Evolutionary conservation across 2,329 filamentous ascomycete species (phyloP).

Genomic region (Penicillium sp.): DNA sequence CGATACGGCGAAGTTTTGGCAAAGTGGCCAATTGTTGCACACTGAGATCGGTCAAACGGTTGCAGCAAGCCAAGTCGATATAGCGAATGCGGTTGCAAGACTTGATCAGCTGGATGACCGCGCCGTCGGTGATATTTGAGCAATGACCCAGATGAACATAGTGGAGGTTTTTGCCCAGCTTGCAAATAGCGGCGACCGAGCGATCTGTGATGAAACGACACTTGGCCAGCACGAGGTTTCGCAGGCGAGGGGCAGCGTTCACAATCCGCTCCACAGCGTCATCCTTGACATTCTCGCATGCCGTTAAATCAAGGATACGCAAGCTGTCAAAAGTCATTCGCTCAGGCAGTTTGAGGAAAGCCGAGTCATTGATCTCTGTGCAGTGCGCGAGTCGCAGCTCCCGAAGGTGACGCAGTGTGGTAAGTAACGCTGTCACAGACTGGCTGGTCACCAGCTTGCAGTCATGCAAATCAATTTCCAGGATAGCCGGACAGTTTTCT

Average conservation of each 20-base stretch:
- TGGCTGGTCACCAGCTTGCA: slow-evolving; percentile 79
- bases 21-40: slow-evolving; percentile 80
- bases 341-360: slow-evolving; percentile 76
- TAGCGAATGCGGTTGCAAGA: slow-evolving; percentile 92
- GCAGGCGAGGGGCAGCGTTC: slow-evolving; percentile 77
- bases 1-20: slow-evolving; percentile 92
- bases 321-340: slow-evolving; percentile 78
- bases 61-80: slow-evolving; percentile 96
- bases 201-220: slow-evolving; percentile 90
- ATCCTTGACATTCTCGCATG: slow-evolving; percentile 81
- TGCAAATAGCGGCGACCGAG: slow-evolving; percentile 82
- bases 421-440: slow-evolving; percentile 78
- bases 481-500: slow-evolving; percentile 82
- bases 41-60: slow-evolving; percentile 81
- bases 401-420: slow-evolving; percentile 77
- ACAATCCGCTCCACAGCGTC: slow-evolving; percentile 87
- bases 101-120: slow-evolving; percentile 80
- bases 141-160: slow-evolving; percentile 97
- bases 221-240: slow-evolving; percentile 92
- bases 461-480: slow-evolving; percentile 93
- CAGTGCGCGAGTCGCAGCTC: slow-evolving; percentile 88
- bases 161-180: slow-evolving; percentile 91
- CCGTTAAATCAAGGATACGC: slow-evolving; percentile 90
- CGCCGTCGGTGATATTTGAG: slow-evolving; percentile 83
- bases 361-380: slow-evolving; percentile 78